Percentiles rank a stretch among this genome's conserved stretches.
phyloP scores from a whole-genome alignment of 2,329 filamentous ascomycete species.

The Lecanicillium sp. region DNA sequence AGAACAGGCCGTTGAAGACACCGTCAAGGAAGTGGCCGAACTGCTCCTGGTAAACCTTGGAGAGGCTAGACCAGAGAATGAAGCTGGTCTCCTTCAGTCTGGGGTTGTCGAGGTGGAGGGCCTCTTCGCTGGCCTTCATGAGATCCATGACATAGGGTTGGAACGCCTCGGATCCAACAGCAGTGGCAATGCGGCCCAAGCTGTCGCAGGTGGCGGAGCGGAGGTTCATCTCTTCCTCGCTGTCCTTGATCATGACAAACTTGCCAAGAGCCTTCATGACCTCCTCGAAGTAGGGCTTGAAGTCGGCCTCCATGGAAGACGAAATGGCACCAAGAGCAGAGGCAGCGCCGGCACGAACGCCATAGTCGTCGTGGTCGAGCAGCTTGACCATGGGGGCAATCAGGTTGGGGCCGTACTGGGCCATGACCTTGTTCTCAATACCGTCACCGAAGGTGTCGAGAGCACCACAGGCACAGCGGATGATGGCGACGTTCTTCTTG shows the following conservation, averaged over 20 bases:
- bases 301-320: conserved; percentile 72
- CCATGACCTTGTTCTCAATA: conserved; percentile 70
- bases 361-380: conserved; percentile 76
- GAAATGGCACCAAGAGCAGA: conserved; percentile 89
- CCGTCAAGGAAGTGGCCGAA: conserved; percentile 73
- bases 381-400: conserved; percentile 80
- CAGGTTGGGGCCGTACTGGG: conserved; percentile 73
- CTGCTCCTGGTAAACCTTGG: conserved; percentile 85
- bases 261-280: conserved; percentile 85
- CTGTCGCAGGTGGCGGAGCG: conserved; percentile 87
- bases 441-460: conserved; percentile 89
- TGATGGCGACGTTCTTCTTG: conserved; percentile 76
- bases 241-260: conserved; percentile 81
- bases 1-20: conserved; percentile 73
- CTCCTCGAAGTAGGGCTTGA: conserved; percentile 84
- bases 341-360: conserved; percentile 83
- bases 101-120: conserved; percentile 79
- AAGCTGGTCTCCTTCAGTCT: conserved; percentile 93
- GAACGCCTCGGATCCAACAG: conserved; percentile 81
- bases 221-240: conserved; percentile 82
- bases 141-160: conserved; percentile 85
- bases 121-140: conserved; percentile 90
- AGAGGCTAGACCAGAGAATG: conserved; percentile 90
- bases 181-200: conserved; percentile 85
- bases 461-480: conserved; percentile 83